Evolutionary conservation across 306 rosid genomes (phyloP).

Genomic region (Begonia peltatifolia): DNA sequence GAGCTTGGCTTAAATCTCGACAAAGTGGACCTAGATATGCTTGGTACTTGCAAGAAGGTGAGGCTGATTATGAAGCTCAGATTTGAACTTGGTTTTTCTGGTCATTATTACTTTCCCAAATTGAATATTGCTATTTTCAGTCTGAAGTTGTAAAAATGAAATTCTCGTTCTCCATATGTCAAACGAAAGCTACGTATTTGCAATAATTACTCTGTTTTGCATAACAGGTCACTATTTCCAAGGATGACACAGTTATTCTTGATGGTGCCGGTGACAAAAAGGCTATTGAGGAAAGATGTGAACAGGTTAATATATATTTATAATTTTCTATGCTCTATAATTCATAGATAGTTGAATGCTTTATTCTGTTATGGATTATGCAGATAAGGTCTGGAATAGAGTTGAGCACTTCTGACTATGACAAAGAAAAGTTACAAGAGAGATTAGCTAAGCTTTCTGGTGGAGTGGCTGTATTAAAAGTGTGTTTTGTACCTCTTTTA

Average conservation of each 20-base stretch:
- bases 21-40: constrained; percentile 62
- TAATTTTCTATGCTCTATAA: not conserved
- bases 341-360: constrained; percentile 4
- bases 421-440: constrained; percentile 90
- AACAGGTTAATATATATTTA: constrained; percentile 45
- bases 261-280: constrained; percentile 94
- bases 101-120: too few relatives aligned
- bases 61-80: not conserved
- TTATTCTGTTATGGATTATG: constrained; percentile 2
- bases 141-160: too few relatives aligned
- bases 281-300: constrained; percentile 82
- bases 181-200: too few relatives aligned
- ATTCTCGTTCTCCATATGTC: too few relatives aligned
- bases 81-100: too few relatives aligned
- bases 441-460: constrained; percentile 92
- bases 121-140: too few relatives aligned
- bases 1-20: constrained; percentile 94
- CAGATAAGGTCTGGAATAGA: constrained; percentile 82
- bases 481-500: constrained; percentile 4
- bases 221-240: constrained; percentile 70
- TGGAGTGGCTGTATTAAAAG: constrained; percentile 96
- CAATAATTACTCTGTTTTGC: not conserved
- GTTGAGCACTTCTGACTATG: constrained; percentile 78
- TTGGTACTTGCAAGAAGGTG: constrained; percentile 93
- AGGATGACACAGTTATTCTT: constrained; percentile 93